Conservation (phyloP, 1,139 yeast genomes). For the Scheffersomyces stambukii region DNA sequence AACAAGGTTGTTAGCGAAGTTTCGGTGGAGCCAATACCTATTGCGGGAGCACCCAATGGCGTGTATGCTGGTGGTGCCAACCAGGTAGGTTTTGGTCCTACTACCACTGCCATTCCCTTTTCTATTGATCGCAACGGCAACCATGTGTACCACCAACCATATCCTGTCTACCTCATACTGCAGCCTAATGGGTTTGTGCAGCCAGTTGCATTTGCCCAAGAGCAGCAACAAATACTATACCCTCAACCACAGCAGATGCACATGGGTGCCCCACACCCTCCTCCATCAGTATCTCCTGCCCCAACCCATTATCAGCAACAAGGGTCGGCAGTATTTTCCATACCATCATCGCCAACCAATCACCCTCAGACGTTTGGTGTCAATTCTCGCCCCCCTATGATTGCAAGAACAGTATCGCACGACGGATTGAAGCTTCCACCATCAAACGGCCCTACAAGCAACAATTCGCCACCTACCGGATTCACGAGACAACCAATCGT, state of each 20-base stretch:
- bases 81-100: constrained; percentile 4
- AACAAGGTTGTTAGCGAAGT: constrained; percentile 9
- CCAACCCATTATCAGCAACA: constrained; percentile 14
- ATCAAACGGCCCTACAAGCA: constrained; percentile 1
- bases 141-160: constrained; percentile 30
- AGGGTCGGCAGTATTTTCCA: constrained; percentile 22
- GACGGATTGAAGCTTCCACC: constrained; percentile 11
- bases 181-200: constrained; percentile 14
- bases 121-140: constrained; percentile 34
- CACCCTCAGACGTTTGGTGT: constrained; percentile 7
- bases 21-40: constrained; percentile 5
- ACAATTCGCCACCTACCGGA: constrained; percentile 8
- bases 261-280: constrained; percentile 4
- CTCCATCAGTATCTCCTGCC: too few species aligned
- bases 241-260: constrained; percentile 4
- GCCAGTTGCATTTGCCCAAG: constrained; percentile 9
- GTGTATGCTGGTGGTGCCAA: too few species aligned
- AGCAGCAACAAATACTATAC: constrained; percentile 4
- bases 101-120: constrained; percentile 22
- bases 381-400: constrained; percentile 5
- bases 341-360: constrained; percentile 25
- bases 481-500: constrained; percentile 4
- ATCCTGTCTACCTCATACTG: constrained; percentile 35
- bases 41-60: constrained; percentile 4
- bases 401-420: constrained; percentile 9